Base-by-base conservation (phyloP, 192 early-diverging fungal genomes). In the Backusella australiensis region DNA sequence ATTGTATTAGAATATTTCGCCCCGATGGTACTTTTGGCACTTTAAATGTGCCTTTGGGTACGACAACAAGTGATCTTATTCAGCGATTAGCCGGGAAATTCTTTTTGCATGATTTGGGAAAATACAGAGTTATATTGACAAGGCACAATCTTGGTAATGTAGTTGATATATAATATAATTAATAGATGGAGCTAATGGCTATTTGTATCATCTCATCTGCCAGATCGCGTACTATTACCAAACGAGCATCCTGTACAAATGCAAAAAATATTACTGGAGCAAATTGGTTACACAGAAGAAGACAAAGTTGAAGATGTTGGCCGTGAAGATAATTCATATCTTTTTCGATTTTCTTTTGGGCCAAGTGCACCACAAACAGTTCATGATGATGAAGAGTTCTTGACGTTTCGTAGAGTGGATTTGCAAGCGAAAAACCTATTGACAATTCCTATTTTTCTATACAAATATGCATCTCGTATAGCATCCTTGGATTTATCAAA, bases 261-360 rank as follows among this genome's bases (percentile, higher is more conserved):
- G 21, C 90, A 95, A 69, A 90, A 92, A 53, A 88, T 78, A 74
- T 83, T 89, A 34, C 77, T 97, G 68, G 86, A 94, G 75, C 90
- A 93, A 78, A 90, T 93, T 78, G 96, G 96, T 29, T 96, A 97
- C 71, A 87, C 87, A 14, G 88, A 88, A 35, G 81, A 88, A 44
- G 95, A 97, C 80, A 90, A 89, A 74, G 84, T 96, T 14, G 91
- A 94, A 59, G 85, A 92, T 35, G 83, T 95, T 19, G 93, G 93
- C 6, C 84, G 95, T 67, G 95, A 96, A 74, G 94, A 96, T 80
- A 95, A 95, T 83, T 94, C 92, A 39, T 95, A 95, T 56, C 78
- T 95, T 23, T 91, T 90, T 81, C 89, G 93, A 15, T 95, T 96
- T 75, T 89, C 90, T 6, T 90, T 96, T 80, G 84, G 81, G 6